phyloP scores from a whole-genome alignment of 1,139 yeast species.

The Candida albicans region DNA sequence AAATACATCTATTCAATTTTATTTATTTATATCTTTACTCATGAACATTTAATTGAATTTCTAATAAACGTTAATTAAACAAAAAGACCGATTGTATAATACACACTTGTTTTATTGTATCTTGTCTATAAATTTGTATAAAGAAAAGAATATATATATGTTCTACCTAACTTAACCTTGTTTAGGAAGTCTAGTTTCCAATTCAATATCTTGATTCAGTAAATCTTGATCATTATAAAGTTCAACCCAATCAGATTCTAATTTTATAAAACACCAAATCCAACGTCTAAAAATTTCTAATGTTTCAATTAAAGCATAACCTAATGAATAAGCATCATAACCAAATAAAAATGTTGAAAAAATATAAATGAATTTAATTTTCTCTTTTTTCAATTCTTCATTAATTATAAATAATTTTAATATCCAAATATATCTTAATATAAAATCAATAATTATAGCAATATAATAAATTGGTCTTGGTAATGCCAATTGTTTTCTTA shows the following conservation, averaged over 20 bases:
- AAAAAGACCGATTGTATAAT: too few species aligned
- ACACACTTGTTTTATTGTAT: too few species aligned
- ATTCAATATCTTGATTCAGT: conserved; percentile 22
- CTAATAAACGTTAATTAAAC: too few species aligned
- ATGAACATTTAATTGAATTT: too few species aligned
- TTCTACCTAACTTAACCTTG: conserved; percentile 1
- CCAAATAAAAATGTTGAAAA: conserved; percentile 38
- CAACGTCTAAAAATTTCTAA: conserved; percentile 81
- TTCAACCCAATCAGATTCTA: conserved; percentile 73
- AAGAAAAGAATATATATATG: not conserved
- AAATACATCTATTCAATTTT: too few species aligned
- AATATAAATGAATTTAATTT: conserved; percentile 17
- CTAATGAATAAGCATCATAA: conserved; percentile 53
- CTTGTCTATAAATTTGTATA: not conserved
- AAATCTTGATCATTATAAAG: conserved; percentile 19
- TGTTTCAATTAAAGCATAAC: conserved; percentile 62
- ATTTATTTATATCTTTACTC: too few species aligned
- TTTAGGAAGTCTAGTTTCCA: conserved; percentile 9
- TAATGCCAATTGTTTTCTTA: conserved; percentile 12
- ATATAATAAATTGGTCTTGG: conserved; percentile 38
- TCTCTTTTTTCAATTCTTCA: conserved; percentile 20
- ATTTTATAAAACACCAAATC: conserved; percentile 83
- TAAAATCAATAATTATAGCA: conserved; percentile 60
- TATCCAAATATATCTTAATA: conserved; percentile 75
- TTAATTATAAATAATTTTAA: conserved; percentile 45